Base-by-base conservation (phyloP, 2,329 filamentous ascomycete genomes). In the Blastomyces emzantsi region DNA sequence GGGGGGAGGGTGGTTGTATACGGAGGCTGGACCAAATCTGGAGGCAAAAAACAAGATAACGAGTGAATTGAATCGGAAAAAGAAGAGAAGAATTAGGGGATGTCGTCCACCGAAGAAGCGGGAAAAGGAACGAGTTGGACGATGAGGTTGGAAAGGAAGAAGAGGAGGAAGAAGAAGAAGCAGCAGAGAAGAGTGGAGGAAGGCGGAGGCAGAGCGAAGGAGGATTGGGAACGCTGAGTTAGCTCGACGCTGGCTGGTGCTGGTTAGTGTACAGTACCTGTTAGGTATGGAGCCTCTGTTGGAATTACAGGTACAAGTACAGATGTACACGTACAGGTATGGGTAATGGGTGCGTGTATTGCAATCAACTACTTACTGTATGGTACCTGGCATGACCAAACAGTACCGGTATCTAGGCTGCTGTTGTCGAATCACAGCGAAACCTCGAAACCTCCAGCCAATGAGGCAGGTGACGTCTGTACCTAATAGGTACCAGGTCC, bases 101-200 rank as follows among this genome's bases (percentile, higher is more conserved):
- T 60, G 33, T n/a, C 47, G 57, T 60, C 57, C 54, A 66, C n/a
- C n/a, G 55, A 39, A 15, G 47, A 63, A n/a, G 25, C 28, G 25
- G 54, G 43, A 43, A 47, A 13, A 17, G 55, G 62, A 52, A 57
- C 56, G 63, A 57, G 54, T 25, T 55, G 54, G 54, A 57, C 54
- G 54, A 41, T 41, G 54, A 57, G 54, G 62, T 60, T 52, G 56
- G n/a, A 51, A 28, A 65, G 59, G 63, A 64, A 64, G 62, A 67
- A 61, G 62, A 65, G 58, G 63, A 65, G 63, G 61, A 67, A 60
- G 61, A 65, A 63, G 62, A 64, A 66, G 66, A 64, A 63, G 62
- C 60, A 62, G n/a, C n/a, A n/a, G n/a, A n/a, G n/a, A n/a, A n/a
- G n/a, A n/a, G 63, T 64, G 43, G 60, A 66, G 62, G 62, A 64